Conservation (phyloP, 331 rosid genomes). For the Dryas integrifolia region DNA sequence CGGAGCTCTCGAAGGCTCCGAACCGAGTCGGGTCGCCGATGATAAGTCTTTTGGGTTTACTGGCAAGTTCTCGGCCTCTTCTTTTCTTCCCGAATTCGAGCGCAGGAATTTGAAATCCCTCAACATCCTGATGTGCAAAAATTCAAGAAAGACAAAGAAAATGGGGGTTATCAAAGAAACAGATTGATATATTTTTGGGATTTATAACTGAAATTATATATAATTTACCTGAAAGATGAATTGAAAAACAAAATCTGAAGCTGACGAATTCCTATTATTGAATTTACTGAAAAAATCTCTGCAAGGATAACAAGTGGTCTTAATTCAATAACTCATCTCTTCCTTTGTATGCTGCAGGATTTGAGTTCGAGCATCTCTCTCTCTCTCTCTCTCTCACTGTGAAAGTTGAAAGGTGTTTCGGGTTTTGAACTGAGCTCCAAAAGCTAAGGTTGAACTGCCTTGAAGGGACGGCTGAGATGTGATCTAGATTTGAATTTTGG, state of each 20-base stretch:
- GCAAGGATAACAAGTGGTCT: not conserved
- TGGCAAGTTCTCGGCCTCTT: conserved; percentile 69
- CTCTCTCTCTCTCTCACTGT: conserved; percentile 17
- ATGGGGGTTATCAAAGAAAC: conserved; percentile 1
- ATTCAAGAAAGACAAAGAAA: conserved; percentile 5
- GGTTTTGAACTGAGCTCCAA: conserved; percentile 8
- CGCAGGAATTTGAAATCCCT: conserved; percentile 71
- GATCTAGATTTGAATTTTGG: conserved; percentile 21
- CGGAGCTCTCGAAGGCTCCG: conserved; percentile 64
- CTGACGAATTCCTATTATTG: conserved; percentile 40
- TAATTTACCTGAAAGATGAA: conserved; percentile 61
- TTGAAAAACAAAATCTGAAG: conserved; percentile 50
- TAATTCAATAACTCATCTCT: conserved; percentile 22
- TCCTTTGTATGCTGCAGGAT: not conserved
- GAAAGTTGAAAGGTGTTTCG: not conserved
- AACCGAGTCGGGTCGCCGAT: conserved; percentile 23
- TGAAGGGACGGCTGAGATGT: conserved; percentile 41
- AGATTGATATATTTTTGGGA: not conserved
- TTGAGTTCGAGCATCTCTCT: conserved; percentile 15
- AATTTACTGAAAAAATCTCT: conserved; percentile 17
- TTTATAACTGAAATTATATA: not conserved
- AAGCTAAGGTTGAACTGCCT: not conserved
- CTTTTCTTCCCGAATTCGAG: conserved; percentile 53
- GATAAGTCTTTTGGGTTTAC: conserved; percentile 44
- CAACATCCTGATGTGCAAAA: conserved; percentile 54